Evolutionary conservation across 2,329 filamentous ascomycete species (phyloP), one percentile per base, ranked within the genome.

Genomic region (Clonostachys byssicola): DNA sequence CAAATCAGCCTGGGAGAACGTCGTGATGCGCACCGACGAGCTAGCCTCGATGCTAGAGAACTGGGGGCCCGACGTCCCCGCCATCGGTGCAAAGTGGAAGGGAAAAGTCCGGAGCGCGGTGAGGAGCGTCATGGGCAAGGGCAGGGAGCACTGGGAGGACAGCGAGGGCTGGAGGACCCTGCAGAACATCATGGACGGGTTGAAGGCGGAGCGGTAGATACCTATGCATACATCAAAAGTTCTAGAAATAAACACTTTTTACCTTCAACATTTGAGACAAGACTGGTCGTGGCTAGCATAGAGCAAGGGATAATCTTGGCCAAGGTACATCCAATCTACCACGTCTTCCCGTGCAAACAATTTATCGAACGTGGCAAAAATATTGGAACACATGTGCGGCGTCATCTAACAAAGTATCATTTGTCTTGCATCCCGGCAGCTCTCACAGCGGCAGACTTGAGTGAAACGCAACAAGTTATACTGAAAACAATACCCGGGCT

Each of bases 31-130:
- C 45, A 97, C 94, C 1, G 81, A 91, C 47, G 84, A 89, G 60
- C 68, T 97, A 40, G 89, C 94, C 1, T 85, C 88, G 53, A 81
- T 88, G 45, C 89, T 96, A 66, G 88, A 94, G 68, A 90, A 86
- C 62, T 83, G 91, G 56, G 88, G 88, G 0, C 70, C 74, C 0
- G 75, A 80, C 53, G 75, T 83, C 17, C 81, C 84, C 52, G 60
- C 81, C 33, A 83, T 96, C 3, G 89, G 89, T 3, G 79, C 78
- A 49, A 85, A 85, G 58, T 99, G 94, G 94, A 88, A 81, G 64
- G 88, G 88, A 53, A 97, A 96, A 77, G 89, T 89, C 1, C 77
- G 89, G 57, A 95, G 83, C 63, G 92, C 92, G 12, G 76, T 96
- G 3, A 76, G 91, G 46, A 90, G 88, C 45, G 85, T 97, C 7